Evolutionary conservation across 345 rosid species (phyloP).

Genomic region (Populus pruinosa): DNA sequence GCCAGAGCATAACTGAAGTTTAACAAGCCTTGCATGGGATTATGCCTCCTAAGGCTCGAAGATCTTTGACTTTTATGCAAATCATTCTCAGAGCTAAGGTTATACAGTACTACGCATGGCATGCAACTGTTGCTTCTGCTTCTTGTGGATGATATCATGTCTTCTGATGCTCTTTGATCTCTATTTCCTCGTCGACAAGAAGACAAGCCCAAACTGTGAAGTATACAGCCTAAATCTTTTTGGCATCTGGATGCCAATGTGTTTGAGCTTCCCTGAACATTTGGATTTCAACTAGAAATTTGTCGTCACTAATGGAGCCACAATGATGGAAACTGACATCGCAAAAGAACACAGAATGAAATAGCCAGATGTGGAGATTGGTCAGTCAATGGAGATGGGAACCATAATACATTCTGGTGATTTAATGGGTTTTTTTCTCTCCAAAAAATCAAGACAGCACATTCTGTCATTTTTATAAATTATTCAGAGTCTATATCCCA

Average conservation of each 20-base stretch:
- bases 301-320: slow-evolving; percentile 17
- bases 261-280: neutral
- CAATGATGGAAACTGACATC: slow-evolving; percentile 5
- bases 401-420: slow-evolving; percentile 16
- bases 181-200: slow-evolving; percentile 1
- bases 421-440: neutral
- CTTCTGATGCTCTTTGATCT: no score
- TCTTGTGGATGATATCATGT: neutral
- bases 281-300: slow-evolving; percentile 6
- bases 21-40: neutral
- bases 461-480: no score
- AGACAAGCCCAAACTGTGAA: slow-evolving; percentile 16
- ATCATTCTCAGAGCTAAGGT: neutral
- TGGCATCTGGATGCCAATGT: neutral
- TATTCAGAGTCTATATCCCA: no score
- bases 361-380: slow-evolving; percentile 7
- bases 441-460: no score
- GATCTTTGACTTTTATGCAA: neutral
- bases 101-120: neutral
- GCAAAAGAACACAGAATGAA: slow-evolving; percentile 11
- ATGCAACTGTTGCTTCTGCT: neutral
- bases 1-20: neutral
- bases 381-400: slow-evolving; percentile 16
- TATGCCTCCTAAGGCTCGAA: neutral
- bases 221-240: neutral